Evolutionary conservation across 176 grass and related monocot genomes (phyloP).

Genomic region (sorghum (Sorghum bicolor)): DNA sequence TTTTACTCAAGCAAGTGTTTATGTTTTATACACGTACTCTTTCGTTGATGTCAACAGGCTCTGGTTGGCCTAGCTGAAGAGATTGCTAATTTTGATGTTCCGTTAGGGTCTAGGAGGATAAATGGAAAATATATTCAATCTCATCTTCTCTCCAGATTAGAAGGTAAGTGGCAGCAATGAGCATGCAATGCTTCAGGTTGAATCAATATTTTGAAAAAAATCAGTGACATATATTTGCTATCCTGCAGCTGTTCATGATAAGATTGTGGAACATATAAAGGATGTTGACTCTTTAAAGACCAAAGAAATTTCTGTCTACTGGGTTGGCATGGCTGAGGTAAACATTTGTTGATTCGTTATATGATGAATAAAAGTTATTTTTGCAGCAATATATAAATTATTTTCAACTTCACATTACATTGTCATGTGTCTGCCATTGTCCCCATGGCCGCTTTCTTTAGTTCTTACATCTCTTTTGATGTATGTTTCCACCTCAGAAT

Average conservation of each 20-base stretch:
- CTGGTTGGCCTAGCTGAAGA: conserved; percentile 93
- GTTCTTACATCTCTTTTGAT: not conserved
- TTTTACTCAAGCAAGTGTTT: conserved; percentile 24
- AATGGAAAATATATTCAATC: conserved; percentile 93
- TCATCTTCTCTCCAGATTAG: conserved; percentile 82
- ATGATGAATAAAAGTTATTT: not conserved
- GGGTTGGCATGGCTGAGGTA: conserved; percentile 99
- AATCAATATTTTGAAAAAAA: not conserved
- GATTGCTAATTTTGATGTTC: conserved; percentile 75
- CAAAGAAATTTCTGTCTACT: conserved; percentile 55
- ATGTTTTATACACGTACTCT: conserved; percentile 17
- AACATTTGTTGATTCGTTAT: conserved; percentile 1
- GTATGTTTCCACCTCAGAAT: conserved; percentile 34
- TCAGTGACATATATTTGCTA: conserved; percentile 15
- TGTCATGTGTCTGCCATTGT: not conserved
- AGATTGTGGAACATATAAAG: conserved; percentile 68
- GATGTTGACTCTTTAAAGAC: conserved; percentile 67
- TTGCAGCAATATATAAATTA: not conserved
- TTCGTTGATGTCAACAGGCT: conserved; percentile 62
- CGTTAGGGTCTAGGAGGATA: conserved; percentile 67
- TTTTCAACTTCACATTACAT: not conserved
- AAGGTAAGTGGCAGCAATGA: conserved; percentile 50
- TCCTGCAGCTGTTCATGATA: conserved; percentile 62
- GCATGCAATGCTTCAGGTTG: not conserved
- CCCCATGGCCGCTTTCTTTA: not conserved